Percentiles rank a stretch among this genome's conserved stretches.
Conservation (phyloP, 805 yeast genomes). For the Ogataea polymorpha region DNA sequence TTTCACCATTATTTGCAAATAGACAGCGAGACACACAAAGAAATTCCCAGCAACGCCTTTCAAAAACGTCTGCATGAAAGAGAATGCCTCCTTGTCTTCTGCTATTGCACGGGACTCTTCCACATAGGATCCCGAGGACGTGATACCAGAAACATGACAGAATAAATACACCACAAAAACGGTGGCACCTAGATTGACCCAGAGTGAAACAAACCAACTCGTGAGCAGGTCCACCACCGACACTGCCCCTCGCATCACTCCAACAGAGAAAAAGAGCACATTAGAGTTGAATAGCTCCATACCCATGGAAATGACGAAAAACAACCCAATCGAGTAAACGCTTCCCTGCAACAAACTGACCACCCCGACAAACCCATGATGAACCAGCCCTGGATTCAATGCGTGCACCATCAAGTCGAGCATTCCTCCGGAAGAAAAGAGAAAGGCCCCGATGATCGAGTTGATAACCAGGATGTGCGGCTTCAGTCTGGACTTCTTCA, state of each 20-base stretch:
- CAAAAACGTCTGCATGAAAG: slow-evolving; percentile 64
- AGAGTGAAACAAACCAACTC: slow-evolving; percentile 66
- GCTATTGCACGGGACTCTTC: slow-evolving; percentile 49
- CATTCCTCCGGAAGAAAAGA: slow-evolving; percentile 75
- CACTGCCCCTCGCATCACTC: slow-evolving; percentile 66
- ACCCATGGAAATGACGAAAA: slow-evolving; percentile 73
- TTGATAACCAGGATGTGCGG: slow-evolving; percentile 58
- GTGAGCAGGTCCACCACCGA: slow-evolving; percentile 57
- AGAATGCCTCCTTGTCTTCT: slow-evolving; percentile 38
- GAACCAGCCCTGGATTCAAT: slow-evolving; percentile 41
- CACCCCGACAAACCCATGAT: slow-evolving; percentile 46
- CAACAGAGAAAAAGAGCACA: slow-evolving; percentile 67
- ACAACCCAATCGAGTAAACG: slow-evolving; percentile 67
- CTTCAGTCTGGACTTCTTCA: slow-evolving; percentile 74
- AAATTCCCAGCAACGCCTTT: slow-evolving; percentile 76
- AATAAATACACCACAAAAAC: slow-evolving; percentile 65
- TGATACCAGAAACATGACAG: slow-evolving; percentile 53
- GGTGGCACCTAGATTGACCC: slow-evolving; percentile 61
- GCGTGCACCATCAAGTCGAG: slow-evolving; percentile 55
- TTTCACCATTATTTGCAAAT: slow-evolving; percentile 72
- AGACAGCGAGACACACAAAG: slow-evolving; percentile 71
- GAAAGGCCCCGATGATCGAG: slow-evolving; percentile 65
- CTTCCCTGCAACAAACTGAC: slow-evolving; percentile 56
- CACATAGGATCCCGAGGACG: slow-evolving; percentile 39
- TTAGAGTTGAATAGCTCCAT: slow-evolving; percentile 75